Evolutionary conservation across 148 eudicot genomes (phyloP), one percentile per base, ranked within the genome.

Genomic region (Dianthus caryophyllus): DNA sequence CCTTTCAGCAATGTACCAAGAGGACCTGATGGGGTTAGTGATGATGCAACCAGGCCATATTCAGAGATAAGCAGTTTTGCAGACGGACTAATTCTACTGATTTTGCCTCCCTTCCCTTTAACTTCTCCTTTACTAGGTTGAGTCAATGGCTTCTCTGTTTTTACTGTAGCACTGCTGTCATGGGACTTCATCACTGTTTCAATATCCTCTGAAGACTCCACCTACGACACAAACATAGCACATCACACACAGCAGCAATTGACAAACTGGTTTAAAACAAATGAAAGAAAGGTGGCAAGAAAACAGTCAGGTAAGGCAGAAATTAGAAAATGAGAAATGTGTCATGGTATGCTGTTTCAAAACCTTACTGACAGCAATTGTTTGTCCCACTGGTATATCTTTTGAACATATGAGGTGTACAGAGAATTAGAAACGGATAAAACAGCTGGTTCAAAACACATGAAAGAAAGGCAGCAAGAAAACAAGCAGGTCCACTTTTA

Each of bases 1-100:
- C 96, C 95, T 75, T 93, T 93, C 33, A 89, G 63, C 71, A 93
- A 69, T 67, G 98, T 93, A 63, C 96, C 96, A 78, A 84, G 95
- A 50, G 98, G 95, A 78, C 98, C 98, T 68, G 98, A 84, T 79
- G 96, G 84, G 36, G 18, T 66, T 73, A 93, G 77, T n/a, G 79
- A 81, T 61, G 96, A 89, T 43, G 82, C 77, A 84, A 87, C 91
- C 73, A 93, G 71, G 47, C 91, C 85, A 66, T 84, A 87, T 78
- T 86, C 90, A 20, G 77, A 64, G 54, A 93, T 81, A 55, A 93
- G 84, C 74, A 89, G 65, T 82, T 86, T 93, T 30, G 98, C 98
- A 50, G 98, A 84, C 65, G 98, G 98, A 75, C 98, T 89, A 33
- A 93, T 89, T 71, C 95, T 76, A 66, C 30, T 78, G 48, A 87